Conservation (phyloP, 306 rosid species). For the Vigna unguiculata region DNA sequence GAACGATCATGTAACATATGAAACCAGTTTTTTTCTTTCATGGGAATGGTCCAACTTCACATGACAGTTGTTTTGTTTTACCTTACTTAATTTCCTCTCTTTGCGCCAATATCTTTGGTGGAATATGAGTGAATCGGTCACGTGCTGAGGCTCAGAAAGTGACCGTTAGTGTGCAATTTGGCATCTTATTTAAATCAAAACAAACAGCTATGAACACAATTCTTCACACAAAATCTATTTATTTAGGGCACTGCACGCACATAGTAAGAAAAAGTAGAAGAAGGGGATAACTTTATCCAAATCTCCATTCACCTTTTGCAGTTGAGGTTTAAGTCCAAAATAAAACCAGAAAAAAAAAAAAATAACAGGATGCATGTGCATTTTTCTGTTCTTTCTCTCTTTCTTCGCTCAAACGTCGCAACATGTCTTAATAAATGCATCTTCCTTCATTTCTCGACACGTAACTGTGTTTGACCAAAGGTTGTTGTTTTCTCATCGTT, state of each 20-base stretch:
- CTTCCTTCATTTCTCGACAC: slow-evolving; percentile 1
- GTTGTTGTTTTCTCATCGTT: background rate
- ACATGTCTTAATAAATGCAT: slow-evolving; percentile 7
- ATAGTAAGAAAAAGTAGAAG: background rate
- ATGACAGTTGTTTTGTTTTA: slow-evolving; percentile 46
- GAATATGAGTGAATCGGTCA: slow-evolving; percentile 50
- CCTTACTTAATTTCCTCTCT: slow-evolving; percentile 28
- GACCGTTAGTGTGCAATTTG: slow-evolving; percentile 53
- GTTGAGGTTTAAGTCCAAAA: slow-evolving; percentile 1
- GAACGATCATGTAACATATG: slow-evolving; percentile 35
- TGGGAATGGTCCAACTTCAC: slow-evolving; percentile 56
- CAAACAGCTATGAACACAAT: background rate
- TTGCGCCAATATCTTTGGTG: slow-evolving; percentile 38
- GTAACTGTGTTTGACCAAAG: background rate
- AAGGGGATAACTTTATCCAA: background rate
- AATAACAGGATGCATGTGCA: slow-evolving; percentile 36
- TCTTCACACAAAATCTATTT: slow-evolving; percentile 8
- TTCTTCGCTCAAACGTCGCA: slow-evolving; percentile 1
- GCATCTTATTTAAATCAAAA: slow-evolving; percentile 12
- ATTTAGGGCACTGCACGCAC: background rate
- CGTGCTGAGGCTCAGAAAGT: slow-evolving; percentile 54
- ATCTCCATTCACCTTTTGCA: slow-evolving; percentile 4
- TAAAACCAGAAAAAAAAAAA: background rate
- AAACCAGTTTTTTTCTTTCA: slow-evolving; percentile 35
- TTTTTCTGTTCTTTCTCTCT: background rate